phyloP scores from a whole-genome alignment of 768 basidiomycete species.

The Rhizopogon rudus region DNA sequence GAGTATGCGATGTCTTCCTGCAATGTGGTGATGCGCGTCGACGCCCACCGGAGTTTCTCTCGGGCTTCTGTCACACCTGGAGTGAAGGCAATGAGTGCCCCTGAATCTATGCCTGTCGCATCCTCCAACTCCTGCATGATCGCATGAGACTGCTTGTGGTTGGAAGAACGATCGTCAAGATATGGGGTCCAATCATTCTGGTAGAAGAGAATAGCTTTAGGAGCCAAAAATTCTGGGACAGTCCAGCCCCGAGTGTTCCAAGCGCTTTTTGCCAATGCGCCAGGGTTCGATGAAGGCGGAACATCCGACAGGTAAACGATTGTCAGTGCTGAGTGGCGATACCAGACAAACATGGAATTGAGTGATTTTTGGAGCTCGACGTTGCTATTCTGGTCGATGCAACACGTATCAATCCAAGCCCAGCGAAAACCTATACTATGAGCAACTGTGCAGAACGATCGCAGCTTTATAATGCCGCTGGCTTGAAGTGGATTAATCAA shows the following conservation, averaged over 20 bases:
- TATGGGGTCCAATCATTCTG: neutral
- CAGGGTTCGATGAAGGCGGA: neutral
- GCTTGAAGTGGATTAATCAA: neutral
- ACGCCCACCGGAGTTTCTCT: neutral
- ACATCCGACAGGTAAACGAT: neutral
- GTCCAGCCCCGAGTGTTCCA: neutral
- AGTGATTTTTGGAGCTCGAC: neutral
- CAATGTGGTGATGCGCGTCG: neutral
- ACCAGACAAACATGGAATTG: neutral
- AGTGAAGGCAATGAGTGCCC: neutral
- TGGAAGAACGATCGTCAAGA: neutral
- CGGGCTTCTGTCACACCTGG: neutral
- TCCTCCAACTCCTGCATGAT: neutral
- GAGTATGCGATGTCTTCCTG: neutral
- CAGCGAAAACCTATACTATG: neutral
- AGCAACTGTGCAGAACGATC: neutral
- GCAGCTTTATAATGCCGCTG: neutral
- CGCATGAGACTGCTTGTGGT: neutral
- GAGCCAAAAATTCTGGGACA: neutral
- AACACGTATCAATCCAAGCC: slow-evolving; percentile 7
- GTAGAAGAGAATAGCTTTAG: neutral
- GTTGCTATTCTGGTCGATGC: neutral
- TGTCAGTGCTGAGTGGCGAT: neutral
- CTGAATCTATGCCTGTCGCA: neutral
- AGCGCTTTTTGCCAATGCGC: neutral